phyloP scores from a whole-genome alignment of 371 early-diverging fungal genomes.

The Thermomucor indicae-seudaticae region DNA sequence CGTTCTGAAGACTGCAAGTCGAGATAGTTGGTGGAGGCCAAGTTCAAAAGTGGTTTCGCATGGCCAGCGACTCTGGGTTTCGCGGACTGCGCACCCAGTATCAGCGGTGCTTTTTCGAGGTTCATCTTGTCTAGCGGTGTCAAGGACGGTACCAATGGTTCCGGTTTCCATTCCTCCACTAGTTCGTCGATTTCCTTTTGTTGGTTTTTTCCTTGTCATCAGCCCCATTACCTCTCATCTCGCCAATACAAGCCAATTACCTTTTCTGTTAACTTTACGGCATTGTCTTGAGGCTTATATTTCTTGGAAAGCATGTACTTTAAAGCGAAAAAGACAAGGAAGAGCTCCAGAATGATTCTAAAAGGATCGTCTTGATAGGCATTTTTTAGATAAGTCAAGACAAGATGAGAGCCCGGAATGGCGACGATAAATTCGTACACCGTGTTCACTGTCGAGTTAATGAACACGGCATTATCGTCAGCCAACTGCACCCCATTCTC shows the following conservation, averaged over 20 bases:
- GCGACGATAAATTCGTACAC: constrained; percentile 33
- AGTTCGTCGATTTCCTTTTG: constrained; percentile 89
- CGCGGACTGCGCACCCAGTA: constrained; percentile 63
- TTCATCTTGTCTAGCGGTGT: constrained; percentile 71
- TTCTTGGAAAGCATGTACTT: constrained; percentile 86
- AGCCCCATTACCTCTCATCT: neutral
- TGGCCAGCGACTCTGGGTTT: constrained; percentile 53
- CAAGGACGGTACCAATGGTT: constrained; percentile 85
- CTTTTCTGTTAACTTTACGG: constrained; percentile 82
- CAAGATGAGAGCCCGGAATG: constrained; percentile 77
- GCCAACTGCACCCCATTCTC: constrained; percentile 3
- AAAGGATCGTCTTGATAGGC: constrained; percentile 97
- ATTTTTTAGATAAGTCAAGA: constrained; percentile 80
- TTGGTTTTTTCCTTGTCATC: neutral
- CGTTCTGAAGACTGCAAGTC: constrained; percentile 74
- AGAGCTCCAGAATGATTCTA: constrained; percentile 83
- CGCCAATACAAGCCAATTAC: constrained; percentile 26
- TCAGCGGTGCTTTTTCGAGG: constrained; percentile 75
- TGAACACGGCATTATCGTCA: constrained; percentile 33
- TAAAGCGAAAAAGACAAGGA: constrained; percentile 84
- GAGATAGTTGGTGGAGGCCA: constrained; percentile 86
- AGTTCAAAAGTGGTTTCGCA: constrained; percentile 68
- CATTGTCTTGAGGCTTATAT: constrained; percentile 80
- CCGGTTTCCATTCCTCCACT: constrained; percentile 95
- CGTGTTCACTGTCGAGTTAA: constrained; percentile 43